Percentiles rank a stretch among this genome's conserved stretches.
phyloP scores from a whole-genome alignment of 495 filamentous ascomycete genomes.

The Talaromyces proteolyticus region DNA sequence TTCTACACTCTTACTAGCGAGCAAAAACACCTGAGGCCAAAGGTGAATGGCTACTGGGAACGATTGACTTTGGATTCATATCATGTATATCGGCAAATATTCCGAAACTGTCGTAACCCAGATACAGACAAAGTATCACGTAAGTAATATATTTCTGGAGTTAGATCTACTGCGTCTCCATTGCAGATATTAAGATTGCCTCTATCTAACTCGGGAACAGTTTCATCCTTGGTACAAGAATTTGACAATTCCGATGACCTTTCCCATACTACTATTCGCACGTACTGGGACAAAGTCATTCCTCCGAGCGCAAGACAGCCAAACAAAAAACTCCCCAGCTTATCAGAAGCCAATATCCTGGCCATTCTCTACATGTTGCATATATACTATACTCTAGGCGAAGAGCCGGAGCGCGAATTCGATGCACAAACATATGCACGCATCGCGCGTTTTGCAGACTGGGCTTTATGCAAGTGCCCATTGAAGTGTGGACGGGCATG shows the following conservation, averaged over 20 bases:
- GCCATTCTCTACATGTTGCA: slow-evolving; percentile 2
- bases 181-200: background rate
- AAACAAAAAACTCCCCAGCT: background rate
- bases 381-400: background rate
- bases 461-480: background rate
- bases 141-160: background rate
- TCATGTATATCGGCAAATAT: background rate
- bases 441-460: background rate
- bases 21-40: background rate
- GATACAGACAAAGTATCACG: background rate
- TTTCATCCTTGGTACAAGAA: background rate
- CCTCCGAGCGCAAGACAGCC: background rate
- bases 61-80: background rate
- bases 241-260: background rate
- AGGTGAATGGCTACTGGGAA: background rate
- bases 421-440: background rate
- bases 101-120: background rate
- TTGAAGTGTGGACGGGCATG: background rate
- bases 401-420: background rate
- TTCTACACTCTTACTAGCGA: no score
- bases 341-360: background rate
- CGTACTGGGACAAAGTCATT: slow-evolving; percentile 1
- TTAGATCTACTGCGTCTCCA: background rate
- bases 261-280: background rate
- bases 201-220: background rate